phyloP scores from a whole-genome alignment of 169 alveolate genomes.

The Eimeria acervulina region DNA sequence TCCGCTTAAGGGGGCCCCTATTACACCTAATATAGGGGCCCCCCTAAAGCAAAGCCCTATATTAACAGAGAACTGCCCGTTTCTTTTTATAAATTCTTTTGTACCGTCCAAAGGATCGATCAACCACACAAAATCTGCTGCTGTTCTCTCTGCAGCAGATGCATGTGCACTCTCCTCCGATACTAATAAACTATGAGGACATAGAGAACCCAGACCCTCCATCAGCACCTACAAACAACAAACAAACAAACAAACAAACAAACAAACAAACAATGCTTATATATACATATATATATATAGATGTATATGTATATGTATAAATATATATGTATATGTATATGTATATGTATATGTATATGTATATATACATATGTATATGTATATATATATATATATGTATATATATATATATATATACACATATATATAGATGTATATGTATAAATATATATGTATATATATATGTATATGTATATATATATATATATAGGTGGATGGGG shows the following conservation, averaged over 20 bases:
- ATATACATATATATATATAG: not conserved
- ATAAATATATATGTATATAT: no score
- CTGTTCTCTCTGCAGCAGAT: conserved; percentile 58
- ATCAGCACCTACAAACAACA: not conserved
- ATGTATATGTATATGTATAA: not conserved
- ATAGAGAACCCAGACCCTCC: not conserved
- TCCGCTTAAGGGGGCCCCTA: conserved; percentile 83
- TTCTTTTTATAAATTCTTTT: conserved; percentile 86
- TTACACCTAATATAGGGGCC: conserved; percentile 85
- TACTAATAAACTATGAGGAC: conserved; percentile 5
- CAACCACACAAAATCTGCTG: conserved; percentile 82
- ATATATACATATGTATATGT: not conserved
- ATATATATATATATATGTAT: no score
- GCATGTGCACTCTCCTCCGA: conserved; percentile 19
- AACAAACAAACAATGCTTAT: no score
- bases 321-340: not conserved
- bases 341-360: not conserved
- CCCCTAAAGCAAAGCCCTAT: conserved; percentile 82
- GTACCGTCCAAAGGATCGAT: conserved; percentile 88
- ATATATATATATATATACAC: no score
- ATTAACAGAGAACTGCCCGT: conserved; percentile 87
- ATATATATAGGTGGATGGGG: no score
- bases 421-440: no score
- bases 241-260: no score
- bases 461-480: no score